Evolutionary conservation across 2,329 filamentous ascomycete species (phyloP).

Genomic region (Davidsoniella virescens): DNA sequence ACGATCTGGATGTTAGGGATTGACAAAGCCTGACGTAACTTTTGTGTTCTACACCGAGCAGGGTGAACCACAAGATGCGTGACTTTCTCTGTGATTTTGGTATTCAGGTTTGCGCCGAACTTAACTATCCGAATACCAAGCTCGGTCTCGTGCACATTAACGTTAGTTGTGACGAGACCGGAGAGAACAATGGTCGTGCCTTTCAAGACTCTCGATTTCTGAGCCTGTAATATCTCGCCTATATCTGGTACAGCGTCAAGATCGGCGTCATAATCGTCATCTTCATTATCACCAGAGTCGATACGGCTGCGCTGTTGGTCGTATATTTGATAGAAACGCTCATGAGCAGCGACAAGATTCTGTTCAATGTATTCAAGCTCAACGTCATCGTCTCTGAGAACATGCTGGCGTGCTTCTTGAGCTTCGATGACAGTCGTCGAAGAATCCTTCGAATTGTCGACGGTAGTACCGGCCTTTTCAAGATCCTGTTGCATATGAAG

Average conservation of each 20-base stretch:
- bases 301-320: constrained; percentile 26
- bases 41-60: constrained; percentile 63
- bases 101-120: constrained; percentile 57
- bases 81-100: constrained; percentile 42
- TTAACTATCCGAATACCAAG: constrained; percentile 72
- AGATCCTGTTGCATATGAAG: constrained; percentile 84
- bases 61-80: constrained; percentile 62
- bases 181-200: constrained; percentile 74
- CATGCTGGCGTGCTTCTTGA: constrained; percentile 36
- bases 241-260: constrained; percentile 57
- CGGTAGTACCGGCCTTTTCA: constrained; percentile 49
- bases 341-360: constrained; percentile 61
- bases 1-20: constrained; percentile 79
- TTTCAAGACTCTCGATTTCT: constrained; percentile 63
- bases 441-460: constrained; percentile 16
- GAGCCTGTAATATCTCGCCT: constrained; percentile 62
- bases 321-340: constrained; percentile 69
- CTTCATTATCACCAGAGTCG: neutral
- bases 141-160: constrained; percentile 66
- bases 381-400: constrained; percentile 75
- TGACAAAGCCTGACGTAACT: constrained; percentile 72
- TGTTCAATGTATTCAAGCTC: constrained; percentile 65
- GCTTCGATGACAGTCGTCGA: constrained; percentile 17
- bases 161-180: constrained; percentile 70
- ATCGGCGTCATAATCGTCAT: neutral